Evolutionary conservation across 2,329 filamentous ascomycete genomes (phyloP), one percentile per base, ranked within the genome.

Genomic region (Hymenotorrendiella dingleyae): DNA sequence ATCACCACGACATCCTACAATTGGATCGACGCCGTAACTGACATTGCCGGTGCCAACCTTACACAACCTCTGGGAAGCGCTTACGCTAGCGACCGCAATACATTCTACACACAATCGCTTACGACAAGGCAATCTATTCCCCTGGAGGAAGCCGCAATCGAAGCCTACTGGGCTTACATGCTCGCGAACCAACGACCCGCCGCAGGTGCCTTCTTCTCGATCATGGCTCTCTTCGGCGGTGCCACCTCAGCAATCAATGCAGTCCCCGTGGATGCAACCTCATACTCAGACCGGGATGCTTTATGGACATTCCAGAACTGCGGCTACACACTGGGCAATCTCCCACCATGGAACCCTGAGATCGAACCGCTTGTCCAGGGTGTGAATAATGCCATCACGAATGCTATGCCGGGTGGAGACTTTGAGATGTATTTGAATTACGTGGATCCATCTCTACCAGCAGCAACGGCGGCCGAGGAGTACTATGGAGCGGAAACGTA

Each of bases 31-130:
- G 40, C 26, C 6, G n/a, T 41, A n/a, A 28, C 39, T 8, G 39
- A 29, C 11, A 23, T 42, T 8, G 34, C 16, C 6, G 36, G 39
- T 1, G 45, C 43, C 22, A 26, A 46, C 2, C 35, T 56, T 1
- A 19, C 34, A 1, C 46, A 66, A 66, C 57, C 59, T 73, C 49
- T 67, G 65, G 59, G 68, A 71, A 36, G 27, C 14, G 42, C n/a
- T 2, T 54, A 54, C 26, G 12, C 10, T 3, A 39, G 34, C 10
- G 44, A 73, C 1, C 66, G 71, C 2, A 63, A 63, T 0, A 63
- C 71, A 0, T 83, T 84, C 52, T 75, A 75, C 45, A 67, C 71
- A 50, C 80, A 78, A 54, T 78, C 73, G 8, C 56, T 82, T 2
- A 29, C 14, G 6, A 42, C 20, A 14, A 24, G 17, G 7, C 28